A percentile compares a stretch with the other conserved stretches of the same genome.
phyloP scores from a whole-genome alignment of 2,329 filamentous ascomycete species.

The Fusarium xyrophilum region DNA sequence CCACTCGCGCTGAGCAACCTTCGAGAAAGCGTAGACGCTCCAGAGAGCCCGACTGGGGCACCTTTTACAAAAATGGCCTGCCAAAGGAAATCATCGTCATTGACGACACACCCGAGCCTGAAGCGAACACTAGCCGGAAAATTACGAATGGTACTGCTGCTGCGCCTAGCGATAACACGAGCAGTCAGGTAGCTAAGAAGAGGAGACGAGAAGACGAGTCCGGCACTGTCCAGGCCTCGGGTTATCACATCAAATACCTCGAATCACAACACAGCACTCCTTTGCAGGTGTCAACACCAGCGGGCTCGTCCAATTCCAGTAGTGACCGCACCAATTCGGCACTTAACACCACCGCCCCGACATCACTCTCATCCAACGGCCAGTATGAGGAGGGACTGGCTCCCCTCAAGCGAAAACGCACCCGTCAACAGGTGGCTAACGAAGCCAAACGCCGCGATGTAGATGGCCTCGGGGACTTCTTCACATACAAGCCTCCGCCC shows the following conservation, averaged over 20 bases:
- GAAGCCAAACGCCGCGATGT: conserved; percentile 81
- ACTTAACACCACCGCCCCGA: conserved; percentile 85
- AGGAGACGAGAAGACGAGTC: conserved; percentile 70
- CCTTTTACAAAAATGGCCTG: conserved; percentile 82
- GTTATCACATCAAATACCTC: conserved; percentile 76
- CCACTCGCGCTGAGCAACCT: conserved; percentile 43
- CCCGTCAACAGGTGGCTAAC: conserved; percentile 80
- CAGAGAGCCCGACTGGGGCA: conserved; percentile 76
- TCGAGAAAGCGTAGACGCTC: conserved; percentile 63
- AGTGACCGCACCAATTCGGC: conserved; percentile 83
- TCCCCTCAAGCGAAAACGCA: conserved; percentile 92
- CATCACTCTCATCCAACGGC: conserved; percentile 71
- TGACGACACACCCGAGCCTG: conserved; percentile 71
- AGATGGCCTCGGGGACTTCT: conserved; percentile 73
- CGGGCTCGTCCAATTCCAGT: conserved; percentile 77
- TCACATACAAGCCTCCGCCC: conserved; percentile 84
- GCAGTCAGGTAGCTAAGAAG: conserved; percentile 71
- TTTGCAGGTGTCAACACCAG: conserved; percentile 69
- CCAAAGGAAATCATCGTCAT: conserved; percentile 89
- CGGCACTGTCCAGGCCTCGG: conserved; percentile 60
- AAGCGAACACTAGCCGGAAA: conserved; percentile 52
- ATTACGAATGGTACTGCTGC: conserved; percentile 46
- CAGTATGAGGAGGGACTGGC: conserved; percentile 70
- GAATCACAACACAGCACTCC: conserved; percentile 75
- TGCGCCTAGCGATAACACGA: conserved; percentile 40